Evolutionary conservation across 2,329 filamentous ascomycete genomes (phyloP).

Genomic region (Fusarium austroafricanum): DNA sequence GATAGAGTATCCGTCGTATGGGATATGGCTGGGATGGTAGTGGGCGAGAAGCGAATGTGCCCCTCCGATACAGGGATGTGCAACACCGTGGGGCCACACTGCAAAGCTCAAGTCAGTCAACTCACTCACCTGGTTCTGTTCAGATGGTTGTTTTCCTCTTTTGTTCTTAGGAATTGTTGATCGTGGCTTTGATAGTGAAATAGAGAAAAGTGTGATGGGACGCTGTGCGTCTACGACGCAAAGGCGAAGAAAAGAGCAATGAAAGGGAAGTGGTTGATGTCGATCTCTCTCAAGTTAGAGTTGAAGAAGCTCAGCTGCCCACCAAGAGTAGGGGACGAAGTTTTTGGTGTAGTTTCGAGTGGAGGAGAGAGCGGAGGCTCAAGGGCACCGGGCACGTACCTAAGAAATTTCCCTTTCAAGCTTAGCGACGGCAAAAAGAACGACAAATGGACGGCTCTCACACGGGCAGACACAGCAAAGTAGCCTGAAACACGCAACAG

Average conservation of each 20-base stretch:
- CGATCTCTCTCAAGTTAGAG: conserved; percentile 19
- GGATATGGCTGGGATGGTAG: conserved; percentile 30
- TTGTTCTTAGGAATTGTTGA: not conserved
- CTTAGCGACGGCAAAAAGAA: conserved; percentile 26
- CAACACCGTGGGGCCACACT: conserved; percentile 44
- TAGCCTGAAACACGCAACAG: conserved; percentile 22
- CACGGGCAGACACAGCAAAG: not conserved
- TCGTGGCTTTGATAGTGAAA: not conserved
- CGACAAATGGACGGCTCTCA: conserved; percentile 14
- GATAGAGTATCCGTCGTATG: conserved; percentile 23
- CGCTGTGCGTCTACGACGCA: conserved; percentile 1
- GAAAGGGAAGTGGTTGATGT: not conserved
- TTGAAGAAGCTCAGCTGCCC: conserved; percentile 37
- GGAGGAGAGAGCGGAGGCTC: conserved; percentile 28
- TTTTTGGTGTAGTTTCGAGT: conserved; percentile 30
- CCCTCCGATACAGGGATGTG: conserved; percentile 46
- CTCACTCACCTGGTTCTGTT: conserved; percentile 24
- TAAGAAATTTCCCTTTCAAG: conserved; percentile 13
- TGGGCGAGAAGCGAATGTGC: conserved; percentile 47
- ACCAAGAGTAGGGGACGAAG: conserved; percentile 29
- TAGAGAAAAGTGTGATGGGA: not conserved
- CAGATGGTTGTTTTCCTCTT: not conserved
- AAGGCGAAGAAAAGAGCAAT: not conserved
- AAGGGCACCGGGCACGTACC: conserved; percentile 5
- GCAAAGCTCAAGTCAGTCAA: conserved; percentile 29